Evolutionary conservation across 129 eudicot species (phyloP).

Genomic region (Smallanthus sonchifolius): DNA sequence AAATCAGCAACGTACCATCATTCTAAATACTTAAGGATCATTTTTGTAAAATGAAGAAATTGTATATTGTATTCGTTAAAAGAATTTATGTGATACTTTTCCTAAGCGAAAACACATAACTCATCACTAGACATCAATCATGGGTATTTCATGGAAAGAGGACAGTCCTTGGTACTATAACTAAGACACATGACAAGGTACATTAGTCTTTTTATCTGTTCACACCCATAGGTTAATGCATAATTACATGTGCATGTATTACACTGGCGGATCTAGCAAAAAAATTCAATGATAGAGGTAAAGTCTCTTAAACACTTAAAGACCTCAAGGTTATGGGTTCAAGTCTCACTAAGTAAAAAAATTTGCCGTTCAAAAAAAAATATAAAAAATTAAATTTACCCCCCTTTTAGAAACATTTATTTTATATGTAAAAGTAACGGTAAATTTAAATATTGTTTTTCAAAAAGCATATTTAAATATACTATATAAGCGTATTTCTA

Average conservation of each 20-base stretch:
- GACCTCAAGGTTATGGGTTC: too few species aligned
- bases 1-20: not conserved
- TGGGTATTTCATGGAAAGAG: conserved; percentile 17
- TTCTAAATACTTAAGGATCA: not conserved
- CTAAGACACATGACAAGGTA: not conserved
- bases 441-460: not conserved
- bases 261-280: too few species aligned
- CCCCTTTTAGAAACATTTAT: not conserved
- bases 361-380: too few species aligned
- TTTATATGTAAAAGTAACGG: not conserved
- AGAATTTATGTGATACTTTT: not conserved
- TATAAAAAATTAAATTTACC: conserved; percentile 12
- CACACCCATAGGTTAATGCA: conserved; percentile 6
- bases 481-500: not conserved
- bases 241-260: conserved; percentile 18
- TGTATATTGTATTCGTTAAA: not conserved
- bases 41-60: not conserved
- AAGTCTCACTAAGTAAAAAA: too few species aligned
- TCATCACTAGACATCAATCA: conserved; percentile 10
- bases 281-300: too few species aligned
- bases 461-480: too few species aligned
- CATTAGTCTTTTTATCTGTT: not conserved
- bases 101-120: not conserved
- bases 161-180: conserved; percentile 21
- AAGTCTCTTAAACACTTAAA: too few species aligned